Base-by-base conservation (phyloP, 768 basidiomycete genomes). In the Kwoniella sp. region DNA sequence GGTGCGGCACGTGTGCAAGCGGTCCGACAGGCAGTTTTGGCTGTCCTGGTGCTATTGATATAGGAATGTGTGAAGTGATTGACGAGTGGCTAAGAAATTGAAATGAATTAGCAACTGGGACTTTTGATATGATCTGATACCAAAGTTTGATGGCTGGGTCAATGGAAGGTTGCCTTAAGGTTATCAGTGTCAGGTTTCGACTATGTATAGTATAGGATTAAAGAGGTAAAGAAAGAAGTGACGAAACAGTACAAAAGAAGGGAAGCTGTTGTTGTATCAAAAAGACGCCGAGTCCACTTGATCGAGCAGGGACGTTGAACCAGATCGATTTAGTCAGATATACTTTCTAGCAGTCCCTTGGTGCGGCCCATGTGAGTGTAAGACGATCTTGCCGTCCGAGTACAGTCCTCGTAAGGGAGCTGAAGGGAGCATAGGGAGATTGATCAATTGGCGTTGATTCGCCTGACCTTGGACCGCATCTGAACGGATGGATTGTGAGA, bases 171-270 rank as follows among this genome's bases (percentile, higher is more conserved):
- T 29, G 10, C n/a, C 17, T 19, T 21, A 49, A 49, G 26, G 12
- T 26, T 24, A 27, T 25, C 25, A 52, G 22, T 2, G 26, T 6
- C 13, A 33, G 6, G 33, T 33, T 33, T 33, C 13, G 33, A 33
- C 6, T 6, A 33, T 6, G 33, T 13, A 13, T 33, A 13, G 40
- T 44, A 10, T 44, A 9, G 17, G 8, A 44, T 10, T 19, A 44
- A 44, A 44, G 17, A 9, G 10, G 7, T 44, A 3, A 44, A 6
- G 40, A 44, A 44, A 44, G 17, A 9, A 4, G 7, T 44, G 3
- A 44, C 40, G 40, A 19, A 44, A 44, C 40, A 44, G 40, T 44
- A 44, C 40, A 44, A 44, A 44, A 44, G 40, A 44, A 44, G 10
- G n/a, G 33, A 33, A 6, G 33, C 7, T 33, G 33, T 33, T 13